Conservation (phyloP, 1,284 basidiomycete genomes). For the Cutaneotrichosporon cavernicola region DNA sequence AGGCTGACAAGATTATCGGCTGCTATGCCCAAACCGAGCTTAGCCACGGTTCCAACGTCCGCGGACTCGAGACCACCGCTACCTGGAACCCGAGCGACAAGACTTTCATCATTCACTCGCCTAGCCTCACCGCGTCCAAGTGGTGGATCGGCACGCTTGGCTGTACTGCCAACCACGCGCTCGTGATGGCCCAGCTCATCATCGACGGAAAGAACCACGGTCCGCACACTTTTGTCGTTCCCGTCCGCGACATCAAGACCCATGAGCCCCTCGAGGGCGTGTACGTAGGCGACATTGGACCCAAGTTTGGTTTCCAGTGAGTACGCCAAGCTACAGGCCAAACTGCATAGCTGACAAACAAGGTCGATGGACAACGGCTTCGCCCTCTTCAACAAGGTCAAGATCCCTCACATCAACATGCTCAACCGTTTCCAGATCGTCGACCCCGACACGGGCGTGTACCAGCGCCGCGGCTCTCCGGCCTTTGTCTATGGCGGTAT, state of each 20-base stretch:
- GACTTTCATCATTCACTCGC: conserved; percentile 61
- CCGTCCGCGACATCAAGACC: conserved; percentile 58
- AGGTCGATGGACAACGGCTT: conserved; percentile 56
- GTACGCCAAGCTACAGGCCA: conserved; percentile 44
- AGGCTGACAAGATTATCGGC: conserved; percentile 51
- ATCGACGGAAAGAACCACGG: conserved; percentile 59
- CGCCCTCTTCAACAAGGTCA: conserved; percentile 59
- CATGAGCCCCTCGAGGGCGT: conserved; percentile 57
- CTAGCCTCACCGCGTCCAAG: conserved; percentile 56
- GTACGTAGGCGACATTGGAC: conserved; percentile 61
- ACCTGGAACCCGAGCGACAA: conserved; percentile 59
- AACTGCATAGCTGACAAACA: conserved; percentile 41
- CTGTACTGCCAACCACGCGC: conserved; percentile 59
- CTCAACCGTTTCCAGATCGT: conserved; percentile 62
- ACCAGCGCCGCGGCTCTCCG: conserved; percentile 55
- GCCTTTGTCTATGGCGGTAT: conserved; percentile 61
- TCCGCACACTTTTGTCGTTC: conserved; percentile 61
- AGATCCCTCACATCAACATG: conserved; percentile 60
- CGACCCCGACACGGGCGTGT: conserved; percentile 52
- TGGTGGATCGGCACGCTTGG: conserved; percentile 63
- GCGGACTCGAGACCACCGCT: conserved; percentile 61
- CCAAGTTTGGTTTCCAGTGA: conserved; percentile 61
- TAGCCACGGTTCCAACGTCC: conserved; percentile 59
- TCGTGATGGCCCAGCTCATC: conserved; percentile 60
- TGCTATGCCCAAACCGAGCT: conserved; percentile 60